Evolutionary conservation across 495 filamentous ascomycete genomes (phyloP).

Genomic region (Apiosordaria backusii): DNA sequence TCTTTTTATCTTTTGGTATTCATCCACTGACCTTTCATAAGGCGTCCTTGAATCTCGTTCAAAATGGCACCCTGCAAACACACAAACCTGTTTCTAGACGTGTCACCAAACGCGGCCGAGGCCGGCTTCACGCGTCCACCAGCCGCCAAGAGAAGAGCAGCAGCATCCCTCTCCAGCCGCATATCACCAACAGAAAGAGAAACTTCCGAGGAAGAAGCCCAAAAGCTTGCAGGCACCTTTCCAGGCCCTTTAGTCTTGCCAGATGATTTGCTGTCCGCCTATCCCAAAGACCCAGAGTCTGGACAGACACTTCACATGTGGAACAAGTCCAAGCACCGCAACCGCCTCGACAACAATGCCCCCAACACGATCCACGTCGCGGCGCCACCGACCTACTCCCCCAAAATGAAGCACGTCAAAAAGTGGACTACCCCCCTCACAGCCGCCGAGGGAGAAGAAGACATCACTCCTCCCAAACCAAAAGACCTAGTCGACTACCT

Average conservation of each 20-base stretch:
- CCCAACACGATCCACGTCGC: constrained; percentile 54
- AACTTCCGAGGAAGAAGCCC: not conserved
- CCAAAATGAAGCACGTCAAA: constrained; percentile 33
- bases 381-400: constrained; percentile 38
- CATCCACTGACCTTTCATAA: not conserved
- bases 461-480: constrained; percentile 13
- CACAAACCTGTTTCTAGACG: constrained; percentile 27
- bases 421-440: constrained; percentile 36
- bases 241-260: constrained; percentile 61
- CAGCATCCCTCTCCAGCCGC: constrained; percentile 29
- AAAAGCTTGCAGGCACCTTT: constrained; percentile 37
- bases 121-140: constrained; percentile 26
- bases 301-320: constrained; percentile 58
- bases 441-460: not conserved
- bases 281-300: constrained; percentile 47
- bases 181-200: constrained; percentile 16
- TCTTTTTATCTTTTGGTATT: not conserved
- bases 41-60: not conserved
- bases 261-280: constrained; percentile 53
- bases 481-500: constrained; percentile 52
- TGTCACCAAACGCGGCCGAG: constrained; percentile 32
- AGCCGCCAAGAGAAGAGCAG: constrained; percentile 28
- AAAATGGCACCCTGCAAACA: constrained; percentile 24
- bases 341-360: constrained; percentile 42
- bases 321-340: constrained; percentile 48